Conservation (phyloP, 305 asterid genomes). For the Withania somnifera region DNA sequence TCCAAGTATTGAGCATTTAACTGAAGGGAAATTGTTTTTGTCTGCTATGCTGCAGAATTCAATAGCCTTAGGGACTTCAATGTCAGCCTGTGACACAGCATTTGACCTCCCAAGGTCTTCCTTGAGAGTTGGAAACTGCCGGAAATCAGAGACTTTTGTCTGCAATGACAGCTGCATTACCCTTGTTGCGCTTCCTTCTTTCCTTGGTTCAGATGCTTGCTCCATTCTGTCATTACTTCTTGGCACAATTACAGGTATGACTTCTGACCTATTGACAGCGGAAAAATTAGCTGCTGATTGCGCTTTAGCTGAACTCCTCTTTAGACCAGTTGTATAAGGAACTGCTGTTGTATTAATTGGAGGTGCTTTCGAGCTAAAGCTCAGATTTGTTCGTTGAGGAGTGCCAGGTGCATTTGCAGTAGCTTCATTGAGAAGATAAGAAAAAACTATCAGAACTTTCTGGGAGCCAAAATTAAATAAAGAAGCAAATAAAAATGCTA, state of each 20-base stretch:
- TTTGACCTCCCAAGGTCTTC: conserved; percentile 45
- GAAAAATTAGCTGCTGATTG: conserved; percentile 43
- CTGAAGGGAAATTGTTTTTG: conserved; percentile 29
- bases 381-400: conserved; percentile 62
- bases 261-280: conserved; percentile 55
- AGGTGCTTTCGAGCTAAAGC: conserved; percentile 37
- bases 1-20: conserved; percentile 36
- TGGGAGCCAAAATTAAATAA: background rate
- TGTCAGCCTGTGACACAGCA: conserved; percentile 37
- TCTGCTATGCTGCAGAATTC: conserved; percentile 36
- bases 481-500: conserved; percentile 1
- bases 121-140: conserved; percentile 41
- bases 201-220: conserved; percentile 65
- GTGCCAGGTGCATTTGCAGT: conserved; percentile 56
- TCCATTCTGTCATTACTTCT: conserved; percentile 60
- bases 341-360: conserved; percentile 35
- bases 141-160: conserved; percentile 49
- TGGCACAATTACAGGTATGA: conserved; percentile 68
- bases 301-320: conserved; percentile 54
- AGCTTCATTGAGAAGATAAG: conserved; percentile 40
- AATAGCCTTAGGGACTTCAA: conserved; percentile 35
- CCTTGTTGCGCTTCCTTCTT: conserved; percentile 59
- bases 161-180: conserved; percentile 42
- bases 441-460: conserved; percentile 5
- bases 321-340: conserved; percentile 37